These are phyloP conservation scores for Scheffersomyces quercinus DNA, from an alignment of 1,139 yeast genomes.

Conservation along the genomic window DNA sequence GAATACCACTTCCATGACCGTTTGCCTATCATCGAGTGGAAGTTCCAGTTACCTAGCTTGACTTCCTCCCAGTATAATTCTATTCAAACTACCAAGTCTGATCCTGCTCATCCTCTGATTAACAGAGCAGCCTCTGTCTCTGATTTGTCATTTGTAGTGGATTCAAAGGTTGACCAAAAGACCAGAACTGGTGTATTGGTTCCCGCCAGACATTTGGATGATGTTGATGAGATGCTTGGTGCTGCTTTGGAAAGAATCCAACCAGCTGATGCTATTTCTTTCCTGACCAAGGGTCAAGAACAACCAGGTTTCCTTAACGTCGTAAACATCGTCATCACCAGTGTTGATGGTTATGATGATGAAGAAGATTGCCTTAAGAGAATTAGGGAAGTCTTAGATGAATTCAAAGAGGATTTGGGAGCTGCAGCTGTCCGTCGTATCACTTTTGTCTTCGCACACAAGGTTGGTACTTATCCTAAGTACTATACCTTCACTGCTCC, in stretches of 20 bases:
- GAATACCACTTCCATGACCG: constrained; percentile 60
- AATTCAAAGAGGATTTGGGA: constrained; percentile 66
- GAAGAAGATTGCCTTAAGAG: constrained; percentile 70
- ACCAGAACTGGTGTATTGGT: constrained; percentile 85
- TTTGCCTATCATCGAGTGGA: constrained; percentile 81
- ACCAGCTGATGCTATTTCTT: constrained; percentile 39
- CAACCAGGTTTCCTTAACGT: constrained; percentile 63
- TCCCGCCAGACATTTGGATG: constrained; percentile 83
- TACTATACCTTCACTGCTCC: constrained; percentile 96
- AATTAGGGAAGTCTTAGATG: constrained; percentile 65
- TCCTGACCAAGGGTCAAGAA: constrained; percentile 37
- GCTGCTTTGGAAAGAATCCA: constrained; percentile 78
- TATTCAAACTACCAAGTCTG: constrained; percentile 50
- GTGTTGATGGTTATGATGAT: constrained; percentile 68
- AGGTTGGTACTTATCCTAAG: constrained; percentile 86
- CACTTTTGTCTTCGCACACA: constrained; percentile 84
- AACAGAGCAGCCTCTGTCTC: constrained; percentile 91
- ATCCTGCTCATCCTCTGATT: constrained; percentile 41
- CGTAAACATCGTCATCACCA: constrained; percentile 74
- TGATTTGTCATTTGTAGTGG: constrained; percentile 83
- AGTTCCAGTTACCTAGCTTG: constrained; percentile 80
- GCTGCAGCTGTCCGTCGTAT: constrained; percentile 83
- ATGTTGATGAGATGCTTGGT: constrained; percentile 76
- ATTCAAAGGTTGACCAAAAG: constrained; percentile 53
- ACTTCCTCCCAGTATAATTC: constrained; percentile 68